phyloP scores from a whole-genome alignment of 192 early-diverging fungal species.

The Pecoramyces ruminantium region DNA sequence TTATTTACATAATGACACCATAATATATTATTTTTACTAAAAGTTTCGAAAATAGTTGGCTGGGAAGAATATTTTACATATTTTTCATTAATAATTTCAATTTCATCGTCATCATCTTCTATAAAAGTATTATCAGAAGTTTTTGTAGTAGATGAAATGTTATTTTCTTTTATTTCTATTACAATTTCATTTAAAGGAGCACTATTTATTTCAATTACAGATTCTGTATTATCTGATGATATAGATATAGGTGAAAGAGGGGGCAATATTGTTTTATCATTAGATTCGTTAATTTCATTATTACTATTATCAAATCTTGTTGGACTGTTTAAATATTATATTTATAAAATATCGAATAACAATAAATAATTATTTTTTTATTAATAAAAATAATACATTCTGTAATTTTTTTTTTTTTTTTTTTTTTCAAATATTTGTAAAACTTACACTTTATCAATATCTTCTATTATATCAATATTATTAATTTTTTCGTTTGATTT shows the following conservation, averaged over 20 bases:
- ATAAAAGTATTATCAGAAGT: not conserved
- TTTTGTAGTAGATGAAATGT: not conserved
- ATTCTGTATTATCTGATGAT: not conserved
- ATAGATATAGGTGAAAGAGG: not conserved
- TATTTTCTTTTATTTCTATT: not conserved
- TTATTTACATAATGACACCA: not conserved
- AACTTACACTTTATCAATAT: not conserved
- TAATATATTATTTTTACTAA: not conserved
- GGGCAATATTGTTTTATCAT: not conserved
- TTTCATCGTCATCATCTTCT: not conserved
- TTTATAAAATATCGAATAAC: too few relatives aligned
- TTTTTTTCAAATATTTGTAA: too few relatives aligned
- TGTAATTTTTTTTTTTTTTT: too few relatives aligned
- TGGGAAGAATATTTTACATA: not conserved
- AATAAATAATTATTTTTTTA: too few relatives aligned
- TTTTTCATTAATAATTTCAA: not conserved
- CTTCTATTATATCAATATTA: not conserved
- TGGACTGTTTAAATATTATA: too few relatives aligned
- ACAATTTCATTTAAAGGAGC: not conserved
- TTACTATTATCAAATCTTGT: too few relatives aligned
- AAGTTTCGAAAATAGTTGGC: not conserved
- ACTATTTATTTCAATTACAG: not conserved
- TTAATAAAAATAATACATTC: too few relatives aligned
- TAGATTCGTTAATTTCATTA: not conserved
- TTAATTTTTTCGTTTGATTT: not conserved